phyloP scores from a whole-genome alignment of 1,284 basidiomycete genomes.

The Pholiota adiposa region DNA sequence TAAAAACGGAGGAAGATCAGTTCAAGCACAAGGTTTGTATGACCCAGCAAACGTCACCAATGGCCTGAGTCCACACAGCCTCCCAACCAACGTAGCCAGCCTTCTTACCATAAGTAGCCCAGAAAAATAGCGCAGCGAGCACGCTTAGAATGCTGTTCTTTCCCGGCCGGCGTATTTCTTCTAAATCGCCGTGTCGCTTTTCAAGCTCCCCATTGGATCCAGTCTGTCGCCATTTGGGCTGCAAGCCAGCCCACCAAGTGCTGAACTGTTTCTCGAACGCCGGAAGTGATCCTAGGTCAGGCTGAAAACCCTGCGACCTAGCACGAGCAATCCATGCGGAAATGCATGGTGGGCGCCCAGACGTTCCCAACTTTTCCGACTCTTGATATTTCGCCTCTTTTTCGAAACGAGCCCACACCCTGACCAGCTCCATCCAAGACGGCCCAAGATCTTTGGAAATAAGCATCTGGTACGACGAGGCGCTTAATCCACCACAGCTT shows the following conservation, averaged over 20 bases:
- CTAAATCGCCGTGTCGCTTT: background rate
- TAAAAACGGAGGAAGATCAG: too few species aligned
- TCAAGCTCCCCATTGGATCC: background rate
- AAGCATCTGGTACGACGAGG: background rate
- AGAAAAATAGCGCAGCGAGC: slow-evolving; percentile 1
- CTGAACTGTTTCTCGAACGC: background rate
- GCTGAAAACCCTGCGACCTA: background rate
- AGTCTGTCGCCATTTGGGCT: background rate
- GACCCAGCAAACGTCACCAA: too few species aligned
- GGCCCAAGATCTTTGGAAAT: background rate
- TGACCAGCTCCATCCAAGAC: background rate
- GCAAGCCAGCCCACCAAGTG: background rate
- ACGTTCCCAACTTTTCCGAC: background rate
- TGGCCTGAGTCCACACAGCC: too few species aligned
- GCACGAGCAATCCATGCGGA: slow-evolving; percentile 1
- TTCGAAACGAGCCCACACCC: background rate
- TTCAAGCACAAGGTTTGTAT: too few species aligned
- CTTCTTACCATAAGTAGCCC: background rate
- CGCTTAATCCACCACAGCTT: too few species aligned
- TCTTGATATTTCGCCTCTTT: background rate
- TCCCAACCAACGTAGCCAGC: too few species aligned
- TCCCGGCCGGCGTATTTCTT: background rate
- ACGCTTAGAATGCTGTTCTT: slow-evolving; percentile 4
- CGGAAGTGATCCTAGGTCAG: background rate
- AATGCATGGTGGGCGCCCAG: background rate